Evolutionary conservation across 164 flowering plant genomes (phyloP).

Genomic region (Sextonia rubra): DNA sequence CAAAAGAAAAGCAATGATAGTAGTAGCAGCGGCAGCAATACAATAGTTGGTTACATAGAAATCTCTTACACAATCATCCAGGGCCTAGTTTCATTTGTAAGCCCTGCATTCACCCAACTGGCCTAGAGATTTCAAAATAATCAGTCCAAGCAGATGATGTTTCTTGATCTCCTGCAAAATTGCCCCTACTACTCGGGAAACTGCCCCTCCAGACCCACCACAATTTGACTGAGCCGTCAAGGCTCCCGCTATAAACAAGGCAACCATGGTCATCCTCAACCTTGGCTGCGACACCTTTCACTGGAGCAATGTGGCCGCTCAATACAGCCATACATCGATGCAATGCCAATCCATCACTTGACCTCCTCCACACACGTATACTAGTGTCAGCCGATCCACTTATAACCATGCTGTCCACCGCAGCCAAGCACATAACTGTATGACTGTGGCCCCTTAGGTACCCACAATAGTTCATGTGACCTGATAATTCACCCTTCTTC

Average conservation of each 20-base stretch:
- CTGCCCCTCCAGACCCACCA: conserved; percentile 5
- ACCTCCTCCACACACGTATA: conserved; percentile 5
- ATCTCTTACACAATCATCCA: background rate
- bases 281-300: background rate
- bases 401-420: background rate
- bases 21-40: too few species aligned
- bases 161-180: background rate
- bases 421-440: conserved; percentile 1
- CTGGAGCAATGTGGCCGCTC: conserved; percentile 1
- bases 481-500: background rate
- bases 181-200: background rate
- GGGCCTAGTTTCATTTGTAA: background rate
- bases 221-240: background rate
- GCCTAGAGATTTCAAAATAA: conserved; percentile 10
- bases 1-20: too few species aligned
- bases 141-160: conserved; percentile 1
- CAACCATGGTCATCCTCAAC: conserved; percentile 5
- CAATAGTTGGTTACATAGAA: background rate
- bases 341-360: background rate
- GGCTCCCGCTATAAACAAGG: conserved; percentile 7
- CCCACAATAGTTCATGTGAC: conserved; percentile 2
- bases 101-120: background rate
- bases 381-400: conserved; percentile 7
- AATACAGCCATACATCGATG: conserved; percentile 1
- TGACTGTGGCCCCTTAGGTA: conserved; percentile 2